Evolutionary conservation across 257 asterid species (phyloP), one percentile per base, ranked within the genome.

Genomic region (Scutellaria baicalensis): DNA sequence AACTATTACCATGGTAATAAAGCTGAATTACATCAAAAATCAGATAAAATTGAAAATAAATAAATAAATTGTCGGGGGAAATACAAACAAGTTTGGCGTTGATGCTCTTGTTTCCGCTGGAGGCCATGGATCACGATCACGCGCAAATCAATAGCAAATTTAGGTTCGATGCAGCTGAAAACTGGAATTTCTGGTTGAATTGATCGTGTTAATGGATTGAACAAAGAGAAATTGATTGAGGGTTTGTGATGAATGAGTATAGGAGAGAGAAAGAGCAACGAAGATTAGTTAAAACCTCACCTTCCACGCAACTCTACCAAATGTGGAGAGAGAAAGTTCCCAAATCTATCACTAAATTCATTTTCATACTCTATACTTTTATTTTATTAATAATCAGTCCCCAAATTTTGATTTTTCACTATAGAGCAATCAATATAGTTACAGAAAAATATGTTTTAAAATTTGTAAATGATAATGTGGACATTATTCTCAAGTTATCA

Each of bases 21-120:
- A 16, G 42, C 36, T 9, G 11, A 65, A 52, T 58, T 17, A 54
- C 38, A 66, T 69, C 56, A 74, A 33, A 38, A 39, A 4, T 42
- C 73, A 70, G 38, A 57, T 57, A 21, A 16, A 66, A 42, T 56
- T 52, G 23, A 14, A 72, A 14, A 0, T 4, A 27, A 49, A 64
- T 7, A 18, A 31, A 47, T 3, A n/a, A 2, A 39, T 13, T 18
- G 17, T 31, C 36, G 7, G 61, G 50, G 38, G 66, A 67, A 70
- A 64, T 17, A 61, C 64, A 20, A 23, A 87, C 93, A 85, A 87
- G 85, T 76, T 87, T 87, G 79, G 93, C 90, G 82, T 84, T 87
- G 79, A 87, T 69, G 84, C 76, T 83, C 76, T 84, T 83, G 84
- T 84, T 85, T 74, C 89, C 93, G 77, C 84, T 83, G 76, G 87